Base-by-base conservation (phyloP, 352 stramenopile species). In the Phytopythium montanum region DNA sequence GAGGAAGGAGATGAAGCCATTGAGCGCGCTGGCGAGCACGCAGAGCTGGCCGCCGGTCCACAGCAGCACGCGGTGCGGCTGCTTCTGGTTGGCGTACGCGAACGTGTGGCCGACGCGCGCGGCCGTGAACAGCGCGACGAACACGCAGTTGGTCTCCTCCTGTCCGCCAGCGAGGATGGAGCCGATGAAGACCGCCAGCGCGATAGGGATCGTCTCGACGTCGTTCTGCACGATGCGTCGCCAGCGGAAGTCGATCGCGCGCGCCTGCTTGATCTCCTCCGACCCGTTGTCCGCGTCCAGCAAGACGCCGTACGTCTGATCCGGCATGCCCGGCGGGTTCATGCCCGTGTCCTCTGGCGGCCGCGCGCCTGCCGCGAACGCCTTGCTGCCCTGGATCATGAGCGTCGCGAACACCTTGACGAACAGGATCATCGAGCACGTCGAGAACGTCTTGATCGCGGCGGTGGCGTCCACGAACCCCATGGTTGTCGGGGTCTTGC, bases 161-260 rank as follows among this genome's bases (percentile, higher is more conserved):
- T 81, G 62, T 16, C 72, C 70, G n/a, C 64, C 70, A 2, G 67
- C 70, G 29, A 82, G 50, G 28, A 79, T 69, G 16, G 73, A 78
- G 25, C 72, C 75, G 16, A 82, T 54, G 31, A 82, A 63, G 31
- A 82, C 66, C 6, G 65, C 59, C 36, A 87, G 56, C 1, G 63
- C 51, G 49, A 54, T 54, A 6, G 49, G 31, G 42, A 84, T 73
- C 29, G 72, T 78, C 64, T 79, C 74, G 29, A 84, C 49, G 59
- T 84, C 72, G 64, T 84, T 84, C 53, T 67, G 54, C 26, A 77
- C 63, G 36, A 79, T 84, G 36, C 72, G 69, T 8, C 67, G 61
- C 69, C 74, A 84, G 21, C 72, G 74, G 42, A 65, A 61, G 56
- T 84, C 74, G 39, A 70, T 62, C 39, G 68, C 65, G 25, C 65